These are phyloP conservation scores for Aspergillus bridgeri DNA, from an alignment of 495 filamentous ascomycete species.

Conservation along the genomic window DNA sequence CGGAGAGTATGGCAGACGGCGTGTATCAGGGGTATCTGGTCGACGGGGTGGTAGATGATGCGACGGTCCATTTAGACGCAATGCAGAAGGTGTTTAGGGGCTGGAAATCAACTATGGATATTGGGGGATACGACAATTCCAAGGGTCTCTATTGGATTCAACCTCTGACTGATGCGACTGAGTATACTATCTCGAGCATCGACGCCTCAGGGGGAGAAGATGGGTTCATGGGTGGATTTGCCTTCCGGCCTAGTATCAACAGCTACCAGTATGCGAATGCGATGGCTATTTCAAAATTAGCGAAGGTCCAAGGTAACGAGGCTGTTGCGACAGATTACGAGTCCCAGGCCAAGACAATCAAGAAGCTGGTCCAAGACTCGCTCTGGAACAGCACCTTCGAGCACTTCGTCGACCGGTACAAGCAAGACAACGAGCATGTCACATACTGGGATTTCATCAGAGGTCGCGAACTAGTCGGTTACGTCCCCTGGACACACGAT, in stretches of 20 bases:
- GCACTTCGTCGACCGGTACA: constrained; percentile 31
- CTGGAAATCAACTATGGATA: constrained; percentile 20
- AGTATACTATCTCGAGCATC: constrained; percentile 31
- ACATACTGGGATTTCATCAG: constrained; percentile 32
- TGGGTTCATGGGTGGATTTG: constrained; percentile 24
- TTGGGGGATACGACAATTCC: constrained; percentile 18
- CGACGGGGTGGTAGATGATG: constrained; percentile 21
- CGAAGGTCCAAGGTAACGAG: constrained; percentile 17
- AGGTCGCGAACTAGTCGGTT: constrained; percentile 30
- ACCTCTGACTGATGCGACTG: constrained; percentile 28
- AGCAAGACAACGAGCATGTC: constrained; percentile 25
- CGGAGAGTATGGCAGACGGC: constrained; percentile 24
- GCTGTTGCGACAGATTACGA: constrained; percentile 19
- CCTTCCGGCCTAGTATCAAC: constrained; percentile 32
- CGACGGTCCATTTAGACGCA: constrained; percentile 16
- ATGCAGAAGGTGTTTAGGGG: constrained; percentile 22
- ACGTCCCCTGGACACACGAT: constrained; percentile 30
- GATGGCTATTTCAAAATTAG: constrained; percentile 26
- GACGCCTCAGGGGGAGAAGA: constrained; percentile 24
- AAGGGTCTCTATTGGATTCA: constrained; percentile 28
- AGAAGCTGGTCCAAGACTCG: constrained; percentile 17
- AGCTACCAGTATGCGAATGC: constrained; percentile 33
- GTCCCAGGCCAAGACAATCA: constrained; percentile 17
- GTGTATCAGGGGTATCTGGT: constrained; percentile 31
- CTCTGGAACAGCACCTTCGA: constrained; percentile 31